Evolutionary conservation across 495 filamentous ascomycete species (phyloP).

Genomic region (Corynascus novoguineensis): DNA sequence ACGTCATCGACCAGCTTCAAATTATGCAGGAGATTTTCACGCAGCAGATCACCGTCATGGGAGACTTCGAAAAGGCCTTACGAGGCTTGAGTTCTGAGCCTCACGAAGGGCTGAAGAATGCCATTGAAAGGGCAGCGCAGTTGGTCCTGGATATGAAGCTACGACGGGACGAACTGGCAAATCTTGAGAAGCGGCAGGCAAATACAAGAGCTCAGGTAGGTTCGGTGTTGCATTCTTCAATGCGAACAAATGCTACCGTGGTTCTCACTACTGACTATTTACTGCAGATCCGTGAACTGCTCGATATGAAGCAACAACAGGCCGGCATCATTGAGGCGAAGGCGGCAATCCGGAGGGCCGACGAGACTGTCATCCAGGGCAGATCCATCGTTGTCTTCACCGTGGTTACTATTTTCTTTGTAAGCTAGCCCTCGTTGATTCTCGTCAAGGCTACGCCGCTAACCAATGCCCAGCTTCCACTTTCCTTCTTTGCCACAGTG

Average conservation of each 20-base stretch:
- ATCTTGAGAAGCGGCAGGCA: conserved; percentile 21
- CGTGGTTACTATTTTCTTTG: conserved; percentile 56
- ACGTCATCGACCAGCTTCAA: conserved; percentile 35
- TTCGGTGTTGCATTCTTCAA: neutral
- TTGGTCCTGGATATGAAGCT: conserved; percentile 25
- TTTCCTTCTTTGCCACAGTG: conserved; percentile 38
- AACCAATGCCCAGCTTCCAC: conserved; percentile 24
- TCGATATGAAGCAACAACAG: conserved; percentile 62
- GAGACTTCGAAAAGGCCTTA: conserved; percentile 52
- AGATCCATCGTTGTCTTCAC: conserved; percentile 62
- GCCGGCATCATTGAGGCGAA: conserved; percentile 58
- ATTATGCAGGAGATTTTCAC: conserved; percentile 70
- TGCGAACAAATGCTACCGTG: neutral
- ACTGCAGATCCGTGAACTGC: conserved; percentile 40
- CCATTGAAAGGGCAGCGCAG: conserved; percentile 16
- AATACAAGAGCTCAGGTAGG: conserved; percentile 15
- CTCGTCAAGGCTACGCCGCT: conserved; percentile 24
- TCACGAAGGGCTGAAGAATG: conserved; percentile 3
- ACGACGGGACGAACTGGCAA: conserved; percentile 16
- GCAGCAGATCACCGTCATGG: conserved; percentile 54
- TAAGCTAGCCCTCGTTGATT: neutral
- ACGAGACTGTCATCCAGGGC: conserved; percentile 54
- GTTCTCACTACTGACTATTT: neutral
- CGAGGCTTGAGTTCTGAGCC: conserved; percentile 13
- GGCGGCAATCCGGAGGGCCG: conserved; percentile 51